Conservation (phyloP, 106 monocot species). For the Alisma plantagoaquatica region DNA sequence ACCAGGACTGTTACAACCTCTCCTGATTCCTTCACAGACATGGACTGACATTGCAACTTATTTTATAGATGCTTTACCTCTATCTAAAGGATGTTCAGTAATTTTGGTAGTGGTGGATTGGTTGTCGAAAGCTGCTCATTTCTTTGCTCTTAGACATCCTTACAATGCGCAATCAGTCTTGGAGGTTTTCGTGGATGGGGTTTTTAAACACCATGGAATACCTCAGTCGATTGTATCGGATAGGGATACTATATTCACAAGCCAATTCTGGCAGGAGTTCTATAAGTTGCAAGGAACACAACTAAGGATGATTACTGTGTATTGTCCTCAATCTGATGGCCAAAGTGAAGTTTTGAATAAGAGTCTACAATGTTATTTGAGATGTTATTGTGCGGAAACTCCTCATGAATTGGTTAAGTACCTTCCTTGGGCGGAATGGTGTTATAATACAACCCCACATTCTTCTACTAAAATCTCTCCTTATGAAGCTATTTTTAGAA, state of each 20-base stretch:
- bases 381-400: neutral
- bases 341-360: slow-evolving; percentile 4
- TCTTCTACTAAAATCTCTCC: neutral
- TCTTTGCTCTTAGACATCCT: neutral
- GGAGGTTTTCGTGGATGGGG: neutral
- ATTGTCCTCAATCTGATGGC: neutral
- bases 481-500: neutral
- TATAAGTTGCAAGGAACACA: neutral
- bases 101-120: slow-evolving; percentile 5
- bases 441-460: slow-evolving; percentile 8
- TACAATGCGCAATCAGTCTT: neutral
- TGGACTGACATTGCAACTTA: slow-evolving; percentile 3
- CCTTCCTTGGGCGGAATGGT: slow-evolving; percentile 2
- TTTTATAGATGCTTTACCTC: slow-evolving; percentile 5
- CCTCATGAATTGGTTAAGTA: neutral
- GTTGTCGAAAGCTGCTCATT: neutral
- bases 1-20: neutral
- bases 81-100: neutral
- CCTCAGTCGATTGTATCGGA: neutral
- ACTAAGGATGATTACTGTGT: slow-evolving; percentile 1
- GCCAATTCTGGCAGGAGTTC: neutral
- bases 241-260: slow-evolving; percentile 2
- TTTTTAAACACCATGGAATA: slow-evolving; percentile 1
- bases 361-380: neutral
- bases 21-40: neutral